Conservation (phyloP, 169 alveolate genomes). For the Amoebophrya sp. region DNA sequence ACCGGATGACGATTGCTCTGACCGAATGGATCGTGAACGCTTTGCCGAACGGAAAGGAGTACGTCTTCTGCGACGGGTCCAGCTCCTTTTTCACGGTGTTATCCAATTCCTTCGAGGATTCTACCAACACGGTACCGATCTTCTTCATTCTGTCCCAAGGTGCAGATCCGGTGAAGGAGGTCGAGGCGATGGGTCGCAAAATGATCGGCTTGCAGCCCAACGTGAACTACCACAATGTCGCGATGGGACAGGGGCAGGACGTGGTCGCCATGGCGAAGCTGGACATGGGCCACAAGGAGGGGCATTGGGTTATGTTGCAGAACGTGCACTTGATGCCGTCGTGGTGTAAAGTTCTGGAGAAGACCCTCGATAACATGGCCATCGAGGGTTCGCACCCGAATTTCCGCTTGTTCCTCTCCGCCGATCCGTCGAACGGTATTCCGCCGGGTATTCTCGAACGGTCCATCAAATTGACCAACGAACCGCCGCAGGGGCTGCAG, state of each 20-base stretch:
- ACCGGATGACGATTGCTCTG: conserved; percentile 82
- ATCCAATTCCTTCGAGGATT: conserved; percentile 71
- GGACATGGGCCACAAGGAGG: conserved; percentile 87
- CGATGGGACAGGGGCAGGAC: conserved; percentile 91
- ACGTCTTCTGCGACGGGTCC: conserved; percentile 83
- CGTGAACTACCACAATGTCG: conserved; percentile 80
- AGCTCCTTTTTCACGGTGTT: conserved; percentile 75
- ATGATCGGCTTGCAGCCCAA: conserved; percentile 48
- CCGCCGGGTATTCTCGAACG: conserved; percentile 92
- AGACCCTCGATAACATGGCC: conserved; percentile 83
- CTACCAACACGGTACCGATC: conserved; percentile 85
- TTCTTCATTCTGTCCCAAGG: conserved; percentile 91
- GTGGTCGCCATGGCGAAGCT: conserved; percentile 81
- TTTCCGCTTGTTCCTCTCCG: conserved; percentile 87
- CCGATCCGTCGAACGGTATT: conserved; percentile 83
- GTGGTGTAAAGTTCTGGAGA: conserved; percentile 86
- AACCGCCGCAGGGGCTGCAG: conserved; percentile 72
- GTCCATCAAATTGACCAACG: conserved; percentile 83
- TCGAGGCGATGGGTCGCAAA: conserved; percentile 74
- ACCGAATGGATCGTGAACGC: conserved; percentile 80
- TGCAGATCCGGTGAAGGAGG: conserved; percentile 87
- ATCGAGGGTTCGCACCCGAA: conserved; percentile 89
- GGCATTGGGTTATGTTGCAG: conserved; percentile 93
- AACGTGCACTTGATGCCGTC: conserved; percentile 90
- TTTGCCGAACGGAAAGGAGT: conserved; percentile 83